phyloP scores from a whole-genome alignment of 1,139 yeast genomes.

The Candida anutae region DNA sequence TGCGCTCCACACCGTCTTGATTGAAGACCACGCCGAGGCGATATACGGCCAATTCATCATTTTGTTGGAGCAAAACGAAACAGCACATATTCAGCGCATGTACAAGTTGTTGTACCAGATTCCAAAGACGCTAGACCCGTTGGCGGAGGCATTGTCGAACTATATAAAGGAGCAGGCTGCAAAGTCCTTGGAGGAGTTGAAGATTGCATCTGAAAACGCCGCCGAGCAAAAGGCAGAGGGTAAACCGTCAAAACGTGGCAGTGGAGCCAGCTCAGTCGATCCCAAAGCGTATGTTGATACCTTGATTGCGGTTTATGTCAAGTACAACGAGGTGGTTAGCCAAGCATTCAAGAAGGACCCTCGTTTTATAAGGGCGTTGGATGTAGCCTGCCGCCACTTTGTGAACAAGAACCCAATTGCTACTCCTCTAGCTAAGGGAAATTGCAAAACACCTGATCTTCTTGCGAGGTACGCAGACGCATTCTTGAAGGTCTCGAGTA shows the following conservation, averaged over 20 bases:
- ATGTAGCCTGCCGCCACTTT: conserved; percentile 78
- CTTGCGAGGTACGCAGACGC: conserved; percentile 87
- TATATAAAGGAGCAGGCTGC: conserved; percentile 72
- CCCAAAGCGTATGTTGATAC: conserved; percentile 79
- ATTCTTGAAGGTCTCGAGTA: conserved; percentile 66
- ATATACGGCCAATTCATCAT: conserved; percentile 72
- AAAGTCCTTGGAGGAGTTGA: conserved; percentile 59
- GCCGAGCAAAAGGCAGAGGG: conserved; percentile 8
- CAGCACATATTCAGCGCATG: conserved; percentile 72
- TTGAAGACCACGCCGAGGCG: conserved; percentile 68
- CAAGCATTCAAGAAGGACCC: conserved; percentile 69
- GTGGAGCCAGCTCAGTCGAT: conserved; percentile 36
- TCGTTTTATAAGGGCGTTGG: conserved; percentile 79
- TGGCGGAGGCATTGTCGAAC: conserved; percentile 64
- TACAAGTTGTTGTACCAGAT: conserved; percentile 70
- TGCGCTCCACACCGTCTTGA: conserved; percentile 66
- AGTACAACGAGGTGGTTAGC: conserved; percentile 60
- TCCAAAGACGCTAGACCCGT: conserved; percentile 65
- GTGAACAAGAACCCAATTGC: conserved; percentile 84
- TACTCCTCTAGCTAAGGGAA: conserved; percentile 42
- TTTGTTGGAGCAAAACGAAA: conserved; percentile 69
- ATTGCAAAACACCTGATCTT: conserved; percentile 76
- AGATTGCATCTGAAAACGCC: conserved; percentile 36
- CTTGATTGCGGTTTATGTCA: conserved; percentile 59
- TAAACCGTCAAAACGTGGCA: conserved; percentile 12